Conservation (phyloP, 441 rosid species). For the Eutrema salsugineum region DNA sequence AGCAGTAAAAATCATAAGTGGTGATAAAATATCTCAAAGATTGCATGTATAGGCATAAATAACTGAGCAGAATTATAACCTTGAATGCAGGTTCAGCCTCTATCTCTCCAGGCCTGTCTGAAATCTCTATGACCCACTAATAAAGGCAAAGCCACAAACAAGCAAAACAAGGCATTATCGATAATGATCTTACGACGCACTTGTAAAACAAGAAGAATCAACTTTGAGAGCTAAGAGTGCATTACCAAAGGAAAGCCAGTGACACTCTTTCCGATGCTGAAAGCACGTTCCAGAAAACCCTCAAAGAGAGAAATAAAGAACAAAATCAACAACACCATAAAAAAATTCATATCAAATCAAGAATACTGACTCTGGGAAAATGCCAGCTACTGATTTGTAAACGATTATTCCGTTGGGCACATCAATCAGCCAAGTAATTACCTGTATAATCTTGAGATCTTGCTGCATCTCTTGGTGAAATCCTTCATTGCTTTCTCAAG, state of each 20-base stretch:
- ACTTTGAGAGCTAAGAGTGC: constrained; percentile 7
- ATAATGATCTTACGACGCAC: background rate
- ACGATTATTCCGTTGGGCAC: background rate
- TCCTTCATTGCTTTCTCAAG: constrained; percentile 78
- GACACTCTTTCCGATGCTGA: constrained; percentile 94
- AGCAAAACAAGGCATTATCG: background rate
- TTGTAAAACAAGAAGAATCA: constrained; percentile 6
- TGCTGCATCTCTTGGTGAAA: constrained; percentile 67
- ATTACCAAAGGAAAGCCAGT: constrained; percentile 90
- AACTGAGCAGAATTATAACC: constrained; percentile 39
- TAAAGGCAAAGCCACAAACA: constrained; percentile 7
- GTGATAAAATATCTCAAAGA: background rate
- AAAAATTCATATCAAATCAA: background rate
- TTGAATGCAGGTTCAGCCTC: constrained; percentile 97
- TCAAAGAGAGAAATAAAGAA: constrained; percentile 72
- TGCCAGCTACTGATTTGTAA: background rate
- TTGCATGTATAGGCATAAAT: background rate
- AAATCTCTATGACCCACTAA: constrained; percentile 95
- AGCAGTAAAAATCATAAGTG: background rate
- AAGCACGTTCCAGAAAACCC: constrained; percentile 53
- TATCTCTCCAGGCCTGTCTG: constrained; percentile 79
- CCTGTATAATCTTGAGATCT: constrained; percentile 88
- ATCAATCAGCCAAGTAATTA: constrained; percentile 26
- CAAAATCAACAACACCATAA: constrained; percentile 49
- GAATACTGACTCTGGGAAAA: background rate